These are phyloP conservation scores for Paramecium tetraurelia DNA, from an alignment of 73 alveolate species.

Conservation along the genomic window DNA sequence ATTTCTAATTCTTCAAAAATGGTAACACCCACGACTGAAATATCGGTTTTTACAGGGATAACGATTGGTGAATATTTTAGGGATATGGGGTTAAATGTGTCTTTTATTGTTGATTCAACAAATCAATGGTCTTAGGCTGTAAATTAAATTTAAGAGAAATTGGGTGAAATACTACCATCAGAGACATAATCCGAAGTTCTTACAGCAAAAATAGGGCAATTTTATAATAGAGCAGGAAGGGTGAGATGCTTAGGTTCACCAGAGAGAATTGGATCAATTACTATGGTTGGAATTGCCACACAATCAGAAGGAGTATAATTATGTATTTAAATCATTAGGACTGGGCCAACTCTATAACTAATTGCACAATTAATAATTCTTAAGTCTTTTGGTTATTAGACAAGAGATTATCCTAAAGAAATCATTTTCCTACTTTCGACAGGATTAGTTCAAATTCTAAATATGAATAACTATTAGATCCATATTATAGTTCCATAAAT, in stretches of 20 bases:
- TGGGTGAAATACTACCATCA: slow-evolving; percentile 89
- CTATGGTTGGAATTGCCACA: slow-evolving; percentile 83
- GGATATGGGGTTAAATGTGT: slow-evolving; percentile 94
- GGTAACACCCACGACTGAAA: slow-evolving; percentile 62
- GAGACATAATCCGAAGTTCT: slow-evolving; percentile 78
- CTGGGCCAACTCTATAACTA: slow-evolving; percentile 83
- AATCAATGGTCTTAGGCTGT: slow-evolving; percentile 89
- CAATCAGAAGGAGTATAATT: slow-evolving; percentile 89
- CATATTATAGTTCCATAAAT: slow-evolving; percentile 81
- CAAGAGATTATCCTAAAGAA: slow-evolving; percentile 96
- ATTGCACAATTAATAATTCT: slow-evolving; percentile 88
- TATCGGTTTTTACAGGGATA: slow-evolving; percentile 77
- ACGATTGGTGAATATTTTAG: slow-evolving; percentile 98
- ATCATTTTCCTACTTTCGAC: slow-evolving; percentile 96
- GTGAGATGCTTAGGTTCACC: slow-evolving; percentile 95
- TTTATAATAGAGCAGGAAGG: slow-evolving; percentile 97
- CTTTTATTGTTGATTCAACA: slow-evolving; percentile 87
- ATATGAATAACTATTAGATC: slow-evolving; percentile 85
- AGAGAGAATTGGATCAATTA: slow-evolving; percentile 86
- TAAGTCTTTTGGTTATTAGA: slow-evolving; percentile 96
- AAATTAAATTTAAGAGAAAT: slow-evolving; percentile 85
- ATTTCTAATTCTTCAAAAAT: slow-evolving; percentile 93
- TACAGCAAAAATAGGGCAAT: slow-evolving; percentile 84
- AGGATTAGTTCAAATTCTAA: slow-evolving; percentile 93
- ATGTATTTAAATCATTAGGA: slow-evolving; percentile 59